Base-by-base conservation (phyloP, 768 basidiomycete genomes). In the Aureoboletus auriporus region DNA sequence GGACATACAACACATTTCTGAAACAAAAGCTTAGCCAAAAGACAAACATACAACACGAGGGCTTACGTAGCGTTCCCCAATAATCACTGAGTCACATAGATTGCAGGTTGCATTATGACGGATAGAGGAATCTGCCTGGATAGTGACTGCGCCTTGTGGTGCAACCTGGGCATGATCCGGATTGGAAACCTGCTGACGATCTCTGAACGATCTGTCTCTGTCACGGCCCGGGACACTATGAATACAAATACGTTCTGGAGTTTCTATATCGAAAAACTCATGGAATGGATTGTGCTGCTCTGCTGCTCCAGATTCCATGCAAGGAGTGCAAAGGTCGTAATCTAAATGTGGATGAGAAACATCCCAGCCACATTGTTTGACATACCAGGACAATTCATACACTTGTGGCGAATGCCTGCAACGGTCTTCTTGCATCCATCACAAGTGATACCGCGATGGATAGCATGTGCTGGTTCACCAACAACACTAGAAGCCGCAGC, bases 1-100 rank as follows among this genome's bases (percentile, higher is more conserved):
- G 89, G 89, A 66, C 89, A 93, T 48, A 70, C 62, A 8, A 83
- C 49, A 58, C 89, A 91, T 84, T 90, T 91, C 86, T 89, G 41
- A 26, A 16, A 36, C n/a, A 38, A 35, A n/a, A 9, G 6, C 44
- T 46, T 48, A 53, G 13, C 42, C 20, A 44, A 26, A 29, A 26
- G 38, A 26, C 41, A 37, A 29, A 47, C 29, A 42, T 43, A n/a
- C 29, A 13, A 1, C 27, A 44, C 29, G 8, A 42, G 44, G 14
- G 55, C 86, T 68, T 60, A 91, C 87, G 71, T 80, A 93, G 39
- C 92, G 81, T 39, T 74, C 71, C 2, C 91, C 92, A 26, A 66
- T 55, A 55, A 94, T 87, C 3, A 71, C 64, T 1, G 81, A 83
- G 52, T 86, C 82, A 57, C 92, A 94, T 23, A 92, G 61, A 62